These are phyloP conservation scores for Alternaria postmessia DNA, from an alignment of 2,329 filamentous ascomycete genomes.

Conservation along the genomic window DNA sequence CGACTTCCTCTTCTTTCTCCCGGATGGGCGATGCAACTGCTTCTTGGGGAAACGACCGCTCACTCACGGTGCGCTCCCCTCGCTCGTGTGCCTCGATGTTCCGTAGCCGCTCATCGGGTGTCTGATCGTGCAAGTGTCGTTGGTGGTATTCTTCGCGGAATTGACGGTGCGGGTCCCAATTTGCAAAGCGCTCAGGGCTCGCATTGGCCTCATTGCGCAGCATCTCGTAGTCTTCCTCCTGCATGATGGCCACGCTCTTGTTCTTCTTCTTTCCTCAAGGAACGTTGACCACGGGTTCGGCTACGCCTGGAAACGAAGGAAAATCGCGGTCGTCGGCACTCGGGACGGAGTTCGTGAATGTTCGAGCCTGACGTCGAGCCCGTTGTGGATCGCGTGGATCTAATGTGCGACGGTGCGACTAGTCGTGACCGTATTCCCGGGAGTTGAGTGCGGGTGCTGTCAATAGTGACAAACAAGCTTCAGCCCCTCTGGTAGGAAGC, in stretches of 20 bases:
- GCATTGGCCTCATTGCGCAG: conserved; percentile 42
- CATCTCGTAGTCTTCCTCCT: conserved; percentile 42
- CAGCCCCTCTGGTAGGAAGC: background rate
- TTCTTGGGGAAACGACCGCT: conserved; percentile 5
- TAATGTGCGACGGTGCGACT: conserved; percentile 8
- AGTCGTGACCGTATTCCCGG: conserved; percentile 10
- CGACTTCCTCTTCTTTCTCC: conserved; percentile 29
- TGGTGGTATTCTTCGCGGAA: conserved; percentile 38
- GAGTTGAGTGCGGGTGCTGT: conserved; percentile 6
- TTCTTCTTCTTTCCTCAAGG: background rate
- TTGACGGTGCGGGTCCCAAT: conserved; percentile 41
- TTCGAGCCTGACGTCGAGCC: conserved; percentile 17
- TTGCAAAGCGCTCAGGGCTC: conserved; percentile 33
- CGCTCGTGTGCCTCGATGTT: conserved; percentile 13
- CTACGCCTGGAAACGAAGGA: background rate
- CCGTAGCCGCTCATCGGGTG: conserved; percentile 17
- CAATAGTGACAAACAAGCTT: background rate
- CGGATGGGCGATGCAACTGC: conserved; percentile 17
- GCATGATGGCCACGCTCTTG: conserved; percentile 27
- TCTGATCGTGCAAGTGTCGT: conserved; percentile 29
- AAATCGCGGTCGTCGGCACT: conserved; percentile 3
- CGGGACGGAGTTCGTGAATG: background rate
- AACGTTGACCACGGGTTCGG: background rate
- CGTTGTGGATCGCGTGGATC: conserved; percentile 15
- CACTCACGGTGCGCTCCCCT: conserved; percentile 18